phyloP scores from a whole-genome alignment of 768 basidiomycete species.

The Termitomyces sp. region DNA sequence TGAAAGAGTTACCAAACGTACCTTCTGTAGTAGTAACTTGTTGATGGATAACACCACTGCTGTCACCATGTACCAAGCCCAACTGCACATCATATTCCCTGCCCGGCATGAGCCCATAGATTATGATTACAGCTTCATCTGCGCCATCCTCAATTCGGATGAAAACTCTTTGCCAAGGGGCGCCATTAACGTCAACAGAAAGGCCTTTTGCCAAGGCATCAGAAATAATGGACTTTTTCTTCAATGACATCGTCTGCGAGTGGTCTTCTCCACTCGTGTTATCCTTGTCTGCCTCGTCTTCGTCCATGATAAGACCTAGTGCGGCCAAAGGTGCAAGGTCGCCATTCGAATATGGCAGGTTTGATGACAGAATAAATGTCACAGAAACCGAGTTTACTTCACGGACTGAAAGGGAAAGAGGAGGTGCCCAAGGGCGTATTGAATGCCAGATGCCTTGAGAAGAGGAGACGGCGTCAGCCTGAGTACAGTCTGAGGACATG shows the following conservation, averaged over 20 bases:
- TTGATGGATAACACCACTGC: constrained; percentile 37
- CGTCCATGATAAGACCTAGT: constrained; percentile 27
- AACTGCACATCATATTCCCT: constrained; percentile 89
- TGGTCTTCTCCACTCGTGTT: constrained; percentile 26
- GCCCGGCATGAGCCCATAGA: constrained; percentile 85
- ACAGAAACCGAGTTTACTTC: constrained; percentile 86
- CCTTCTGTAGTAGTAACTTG: constrained; percentile 71
- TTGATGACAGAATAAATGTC: constrained; percentile 68
- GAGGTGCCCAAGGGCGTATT: constrained; percentile 72
- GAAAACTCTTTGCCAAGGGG: constrained; percentile 74
- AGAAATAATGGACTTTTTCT: constrained; percentile 44
- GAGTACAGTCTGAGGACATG: constrained; percentile 22
- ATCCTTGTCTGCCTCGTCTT: constrained; percentile 29
- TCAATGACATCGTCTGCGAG: constrained; percentile 17
- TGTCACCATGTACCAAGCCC: constrained; percentile 62
- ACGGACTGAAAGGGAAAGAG: constrained; percentile 62
- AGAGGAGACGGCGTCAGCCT: constrained; percentile 13
- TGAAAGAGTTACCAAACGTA: constrained; percentile 15
- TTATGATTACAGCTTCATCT: constrained; percentile 87
- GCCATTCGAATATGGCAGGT: constrained; percentile 30
- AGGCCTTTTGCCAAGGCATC: constrained; percentile 70
- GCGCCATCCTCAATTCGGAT: constrained; percentile 73
- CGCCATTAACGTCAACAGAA: constrained; percentile 74
- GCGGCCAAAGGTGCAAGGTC: constrained; percentile 38
- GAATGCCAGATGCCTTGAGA: constrained; percentile 51